These are phyloP conservation scores for Acanthamoeba royreba DNA, from an alignment of 208 protist genomes.

Conservation along the genomic window DNA sequence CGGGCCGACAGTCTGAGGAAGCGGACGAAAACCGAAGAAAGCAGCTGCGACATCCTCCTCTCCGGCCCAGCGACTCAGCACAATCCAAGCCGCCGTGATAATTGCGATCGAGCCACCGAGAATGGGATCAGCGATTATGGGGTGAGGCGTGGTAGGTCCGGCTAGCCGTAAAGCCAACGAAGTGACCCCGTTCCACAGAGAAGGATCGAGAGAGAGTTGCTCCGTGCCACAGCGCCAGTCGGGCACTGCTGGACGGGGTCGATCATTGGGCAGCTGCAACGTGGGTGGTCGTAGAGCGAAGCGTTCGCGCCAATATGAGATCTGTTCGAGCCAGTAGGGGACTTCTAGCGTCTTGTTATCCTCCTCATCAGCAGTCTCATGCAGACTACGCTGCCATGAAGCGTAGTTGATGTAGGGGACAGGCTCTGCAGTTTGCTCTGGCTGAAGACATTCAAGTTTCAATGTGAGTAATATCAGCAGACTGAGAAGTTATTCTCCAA, in stretches of 20 bases:
- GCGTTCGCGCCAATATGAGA: neutral
- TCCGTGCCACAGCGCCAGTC: neutral
- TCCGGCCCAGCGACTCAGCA: neutral
- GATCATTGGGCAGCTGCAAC: conserved; percentile 19
- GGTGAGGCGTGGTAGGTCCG: neutral
- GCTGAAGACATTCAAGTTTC: neutral
- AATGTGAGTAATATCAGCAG: neutral
- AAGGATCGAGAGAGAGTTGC: neutral
- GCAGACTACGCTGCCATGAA: neutral
- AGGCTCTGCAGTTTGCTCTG: neutral
- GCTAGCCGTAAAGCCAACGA: neutral
- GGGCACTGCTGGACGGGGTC: neutral
- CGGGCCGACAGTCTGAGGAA: neutral
- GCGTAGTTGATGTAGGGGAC: neutral
- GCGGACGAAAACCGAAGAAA: neutral
- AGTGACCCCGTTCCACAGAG: neutral
- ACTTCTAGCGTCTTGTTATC: neutral
- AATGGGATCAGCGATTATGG: neutral
- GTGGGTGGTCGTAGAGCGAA: neutral
- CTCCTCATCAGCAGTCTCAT: neutral
- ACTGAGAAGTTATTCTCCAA: neutral
- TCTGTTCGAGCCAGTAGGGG: neutral
- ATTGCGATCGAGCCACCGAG: neutral
- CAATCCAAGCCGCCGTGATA: neutral
- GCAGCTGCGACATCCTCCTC: neutral